Evolutionary conservation across 2,329 filamentous ascomycete species (phyloP).

Genomic region (Colletotrichum lupini): DNA sequence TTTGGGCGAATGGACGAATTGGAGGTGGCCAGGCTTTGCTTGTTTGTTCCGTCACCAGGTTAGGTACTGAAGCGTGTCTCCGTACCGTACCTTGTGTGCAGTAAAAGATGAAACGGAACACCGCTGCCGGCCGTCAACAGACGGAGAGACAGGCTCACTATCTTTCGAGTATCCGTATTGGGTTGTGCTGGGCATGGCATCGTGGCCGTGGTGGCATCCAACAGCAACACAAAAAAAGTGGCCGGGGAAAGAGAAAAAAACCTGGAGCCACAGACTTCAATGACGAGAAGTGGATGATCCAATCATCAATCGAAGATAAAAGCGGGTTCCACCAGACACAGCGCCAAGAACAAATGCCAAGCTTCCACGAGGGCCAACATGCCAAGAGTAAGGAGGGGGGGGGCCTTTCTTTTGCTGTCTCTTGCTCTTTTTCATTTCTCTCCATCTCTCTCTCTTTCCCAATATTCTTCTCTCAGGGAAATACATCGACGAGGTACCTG

Average conservation of each 20-base stretch:
- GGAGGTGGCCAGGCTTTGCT: neutral
- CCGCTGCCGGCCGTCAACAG: neutral
- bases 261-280: neutral
- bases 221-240: neutral
- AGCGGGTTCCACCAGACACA: neutral
- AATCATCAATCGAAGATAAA: neutral
- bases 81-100: neutral
- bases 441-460: neutral
- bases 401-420: no score
- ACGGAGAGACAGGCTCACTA: neutral
- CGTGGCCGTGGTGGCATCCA: neutral
- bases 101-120: neutral
- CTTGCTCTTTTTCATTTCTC: no score
- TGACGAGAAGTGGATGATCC: neutral
- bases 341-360: slow-evolving; percentile 1
- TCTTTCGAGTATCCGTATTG: neutral
- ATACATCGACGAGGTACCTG: no score
- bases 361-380: neutral
- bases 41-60: neutral
- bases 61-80: neutral
- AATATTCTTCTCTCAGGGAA: neutral
- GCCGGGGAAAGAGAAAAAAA: neutral
- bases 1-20: no score
- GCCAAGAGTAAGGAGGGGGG: neutral
- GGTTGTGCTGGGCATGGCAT: neutral